These are phyloP conservation scores for Leccinellum luteum DNA, from an alignment of 768 basidiomycete genomes.

Conservation along the genomic window DNA sequence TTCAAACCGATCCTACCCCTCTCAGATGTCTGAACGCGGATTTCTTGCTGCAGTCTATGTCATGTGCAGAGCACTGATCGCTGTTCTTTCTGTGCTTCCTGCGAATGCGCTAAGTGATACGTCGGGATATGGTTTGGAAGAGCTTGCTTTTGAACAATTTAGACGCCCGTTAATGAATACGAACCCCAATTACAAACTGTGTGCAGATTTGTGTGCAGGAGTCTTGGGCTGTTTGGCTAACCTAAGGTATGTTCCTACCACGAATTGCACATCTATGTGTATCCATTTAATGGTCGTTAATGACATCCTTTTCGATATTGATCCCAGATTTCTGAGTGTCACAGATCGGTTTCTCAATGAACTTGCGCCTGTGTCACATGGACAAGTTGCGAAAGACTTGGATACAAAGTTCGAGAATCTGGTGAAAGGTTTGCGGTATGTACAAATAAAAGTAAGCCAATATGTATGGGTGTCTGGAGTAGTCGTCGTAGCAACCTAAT, in stretches of 20 bases:
- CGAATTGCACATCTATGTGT: neutral
- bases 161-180: constrained; percentile 59
- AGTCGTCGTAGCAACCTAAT: neutral
- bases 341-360: constrained; percentile 88
- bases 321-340: constrained; percentile 78
- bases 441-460: constrained; percentile 70
- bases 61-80: constrained; percentile 83
- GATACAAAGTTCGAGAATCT: constrained; percentile 85
- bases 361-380: constrained; percentile 68
- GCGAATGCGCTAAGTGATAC: constrained; percentile 78
- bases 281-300: neutral
- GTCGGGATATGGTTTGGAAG: constrained; percentile 79
- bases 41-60: constrained; percentile 86
- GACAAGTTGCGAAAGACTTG: constrained; percentile 74
- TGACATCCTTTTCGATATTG: neutral
- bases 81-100: constrained; percentile 66
- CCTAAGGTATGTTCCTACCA: constrained; percentile 54
- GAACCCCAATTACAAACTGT: constrained; percentile 74
- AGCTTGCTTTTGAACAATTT: constrained; percentile 86
- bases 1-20: constrained; percentile 29
- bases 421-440: constrained; percentile 73
- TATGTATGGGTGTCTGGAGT: neutral
- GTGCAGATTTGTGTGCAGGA: constrained; percentile 79
- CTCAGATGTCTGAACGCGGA: constrained; percentile 55
- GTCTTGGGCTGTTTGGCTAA: constrained; percentile 83